These are phyloP conservation scores for Barbatosphaeria neglecta DNA, from an alignment of 495 filamentous ascomycete species.

Conservation along the genomic window DNA sequence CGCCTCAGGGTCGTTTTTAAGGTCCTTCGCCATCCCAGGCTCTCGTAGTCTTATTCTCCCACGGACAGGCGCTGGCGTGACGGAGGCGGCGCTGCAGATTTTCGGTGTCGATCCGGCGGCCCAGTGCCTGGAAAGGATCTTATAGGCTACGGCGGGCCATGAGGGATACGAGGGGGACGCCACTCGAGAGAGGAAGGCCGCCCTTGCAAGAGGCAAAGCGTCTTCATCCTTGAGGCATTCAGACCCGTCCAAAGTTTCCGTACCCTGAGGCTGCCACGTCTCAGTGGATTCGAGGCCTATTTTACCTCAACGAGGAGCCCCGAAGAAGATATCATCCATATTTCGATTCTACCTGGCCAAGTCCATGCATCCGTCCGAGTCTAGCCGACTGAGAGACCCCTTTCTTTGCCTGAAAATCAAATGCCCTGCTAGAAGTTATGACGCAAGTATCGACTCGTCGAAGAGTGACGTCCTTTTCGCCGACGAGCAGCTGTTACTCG, in stretches of 20 bases:
- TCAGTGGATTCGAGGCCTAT: slow-evolving; percentile 73
- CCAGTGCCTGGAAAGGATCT: slow-evolving; percentile 23
- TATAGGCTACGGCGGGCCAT: background rate
- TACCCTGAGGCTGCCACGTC: slow-evolving; percentile 47
- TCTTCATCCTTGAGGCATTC: slow-evolving; percentile 39
- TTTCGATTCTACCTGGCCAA: slow-evolving; percentile 12
- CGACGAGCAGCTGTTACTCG: slow-evolving; percentile 39
- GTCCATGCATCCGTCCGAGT: background rate
- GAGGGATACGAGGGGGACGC: background rate
- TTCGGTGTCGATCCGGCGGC: slow-evolving; percentile 54
- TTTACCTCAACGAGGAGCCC: slow-evolving; percentile 46
- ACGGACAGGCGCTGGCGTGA: slow-evolving; percentile 35
- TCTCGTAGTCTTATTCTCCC: slow-evolving; percentile 67
- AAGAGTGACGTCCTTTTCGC: slow-evolving; percentile 84
- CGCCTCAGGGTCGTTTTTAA: slow-evolving; percentile 52
- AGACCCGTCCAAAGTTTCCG: slow-evolving; percentile 42
- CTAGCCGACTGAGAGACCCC: slow-evolving; percentile 39
- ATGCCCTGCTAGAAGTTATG: slow-evolving; percentile 64
- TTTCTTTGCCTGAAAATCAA: slow-evolving; percentile 65
- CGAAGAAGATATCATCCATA: slow-evolving; percentile 50
- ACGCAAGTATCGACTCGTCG: slow-evolving; percentile 78
- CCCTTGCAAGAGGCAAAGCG: background rate
- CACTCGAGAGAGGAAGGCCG: background rate
- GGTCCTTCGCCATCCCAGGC: slow-evolving; percentile 51
- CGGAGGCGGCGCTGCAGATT: slow-evolving; percentile 58